phyloP scores from a whole-genome alignment of 2,329 filamentous ascomycete species.

The Seiridium unicorne region DNA sequence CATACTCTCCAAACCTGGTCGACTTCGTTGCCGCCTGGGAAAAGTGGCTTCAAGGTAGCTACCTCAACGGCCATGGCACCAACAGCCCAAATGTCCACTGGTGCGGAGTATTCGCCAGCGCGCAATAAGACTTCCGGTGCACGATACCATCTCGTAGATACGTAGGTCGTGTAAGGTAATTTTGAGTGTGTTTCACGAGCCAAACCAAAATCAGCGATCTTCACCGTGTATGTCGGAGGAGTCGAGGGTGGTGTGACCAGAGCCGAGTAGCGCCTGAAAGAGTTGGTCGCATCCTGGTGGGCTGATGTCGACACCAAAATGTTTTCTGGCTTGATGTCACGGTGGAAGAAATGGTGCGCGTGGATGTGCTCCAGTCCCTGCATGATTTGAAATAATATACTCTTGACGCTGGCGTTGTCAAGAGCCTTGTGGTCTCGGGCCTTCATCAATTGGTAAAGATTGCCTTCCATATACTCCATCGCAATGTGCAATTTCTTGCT shows the following conservation, averaged over 20 bases:
- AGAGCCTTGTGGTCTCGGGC: constrained; percentile 92
- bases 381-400: constrained; percentile 96
- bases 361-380: constrained; percentile 96
- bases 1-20: constrained; percentile 99
- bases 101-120: constrained; percentile 94
- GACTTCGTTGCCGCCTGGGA: constrained; percentile 96
- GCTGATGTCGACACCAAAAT: constrained; percentile 93
- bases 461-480: constrained; percentile 99
- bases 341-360: constrained; percentile 95
- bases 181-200: constrained; percentile 97
- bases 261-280: constrained; percentile 89
- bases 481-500: constrained; percentile 95
- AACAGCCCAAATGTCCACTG: constrained; percentile 97
- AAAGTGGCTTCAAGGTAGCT: constrained; percentile 91
- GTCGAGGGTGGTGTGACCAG: constrained; percentile 94
- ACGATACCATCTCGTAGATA: constrained; percentile 97
- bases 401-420: constrained; percentile 91
- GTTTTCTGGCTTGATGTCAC: constrained; percentile 98
- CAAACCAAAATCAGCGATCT: constrained; percentile 97
- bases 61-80: constrained; percentile 99
- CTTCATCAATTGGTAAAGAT: constrained; percentile 99
- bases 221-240: constrained; percentile 90
- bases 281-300: constrained; percentile 75
- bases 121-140: constrained; percentile 91
- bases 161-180: constrained; percentile 95